These are phyloP conservation scores for Chrysosporium queenslandicum DNA, from an alignment of 2,329 filamentous ascomycete genomes.

Conservation along the genomic window DNA sequence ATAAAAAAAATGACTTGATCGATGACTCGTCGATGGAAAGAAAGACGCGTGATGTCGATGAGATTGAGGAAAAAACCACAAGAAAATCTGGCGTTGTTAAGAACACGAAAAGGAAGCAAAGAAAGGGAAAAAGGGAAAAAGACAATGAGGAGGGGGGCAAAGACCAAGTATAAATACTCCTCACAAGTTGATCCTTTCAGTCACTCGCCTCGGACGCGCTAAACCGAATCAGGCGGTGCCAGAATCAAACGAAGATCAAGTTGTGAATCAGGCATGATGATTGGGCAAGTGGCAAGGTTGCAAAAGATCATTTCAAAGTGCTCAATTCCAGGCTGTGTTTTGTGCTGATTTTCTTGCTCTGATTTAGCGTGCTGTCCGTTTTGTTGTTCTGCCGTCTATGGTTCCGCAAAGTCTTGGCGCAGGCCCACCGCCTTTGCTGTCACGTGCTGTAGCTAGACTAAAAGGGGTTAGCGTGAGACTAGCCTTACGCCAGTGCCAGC, in stretches of 20 bases:
- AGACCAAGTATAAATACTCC: conserved; percentile 16
- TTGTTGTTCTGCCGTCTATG: conserved; percentile 12
- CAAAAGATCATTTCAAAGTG: conserved; percentile 31
- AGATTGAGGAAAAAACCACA: too few relatives aligned
- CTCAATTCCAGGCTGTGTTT: conserved; percentile 30
- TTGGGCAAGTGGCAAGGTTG: conserved; percentile 11
- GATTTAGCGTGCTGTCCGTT: background rate
- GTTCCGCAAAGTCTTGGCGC: background rate
- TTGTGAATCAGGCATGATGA: conserved; percentile 3
- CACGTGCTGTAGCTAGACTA: background rate
- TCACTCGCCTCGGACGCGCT: too few relatives aligned
- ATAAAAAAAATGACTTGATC: conserved; percentile 10
- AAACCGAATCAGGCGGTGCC: conserved; percentile 15
- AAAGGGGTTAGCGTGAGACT: too few relatives aligned
- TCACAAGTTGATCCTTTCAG: conserved; percentile 3
- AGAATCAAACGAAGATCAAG: too few relatives aligned
- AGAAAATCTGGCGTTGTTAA: conserved; percentile 17
- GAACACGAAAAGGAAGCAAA: conserved; percentile 19
- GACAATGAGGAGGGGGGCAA: conserved; percentile 1
- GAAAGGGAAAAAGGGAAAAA: conserved; percentile 13
- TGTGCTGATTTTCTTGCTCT: conserved; percentile 7
- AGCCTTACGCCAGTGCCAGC: too few relatives aligned
- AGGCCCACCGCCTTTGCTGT: conserved; percentile 1
- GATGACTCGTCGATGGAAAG: conserved; percentile 3
- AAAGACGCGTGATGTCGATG: conserved; percentile 10